phyloP scores from a whole-genome alignment of 2,329 filamentous ascomycete genomes.

The Dactylellina drechsleri region DNA sequence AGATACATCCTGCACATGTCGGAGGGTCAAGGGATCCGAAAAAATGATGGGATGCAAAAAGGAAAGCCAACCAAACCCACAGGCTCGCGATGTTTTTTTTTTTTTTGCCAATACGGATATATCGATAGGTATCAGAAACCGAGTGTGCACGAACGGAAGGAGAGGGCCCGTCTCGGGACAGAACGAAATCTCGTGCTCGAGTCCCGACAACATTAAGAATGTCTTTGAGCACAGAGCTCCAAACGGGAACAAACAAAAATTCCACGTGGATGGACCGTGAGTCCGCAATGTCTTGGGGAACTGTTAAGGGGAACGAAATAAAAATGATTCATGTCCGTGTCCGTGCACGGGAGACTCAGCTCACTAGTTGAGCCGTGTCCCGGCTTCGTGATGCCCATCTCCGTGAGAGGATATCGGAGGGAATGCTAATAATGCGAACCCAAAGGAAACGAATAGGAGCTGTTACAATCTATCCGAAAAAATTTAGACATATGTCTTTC shows the following conservation, averaged over 20 bases:
- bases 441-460: background rate
- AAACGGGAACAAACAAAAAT: slow-evolving; percentile 10
- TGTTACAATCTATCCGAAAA: background rate
- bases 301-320: background rate
- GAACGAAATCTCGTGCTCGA: background rate
- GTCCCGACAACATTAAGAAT: background rate
- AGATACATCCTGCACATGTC: slow-evolving; percentile 8
- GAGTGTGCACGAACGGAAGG: slow-evolving; percentile 6
- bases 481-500: background rate
- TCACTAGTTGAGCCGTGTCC: slow-evolving; percentile 14
- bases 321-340: slow-evolving; percentile 3
- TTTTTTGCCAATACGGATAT: slow-evolving; percentile 6
- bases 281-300: background rate
- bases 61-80: background rate
- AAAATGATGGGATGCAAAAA: background rate
- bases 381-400: slow-evolving; percentile 10
- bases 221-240: slow-evolving; percentile 17
- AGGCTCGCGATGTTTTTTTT: background rate
- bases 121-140: slow-evolving; percentile 11
- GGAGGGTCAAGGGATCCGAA: slow-evolving; percentile 8
- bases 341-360: slow-evolving; percentile 21
- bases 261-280: slow-evolving; percentile 32
- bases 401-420: slow-evolving; percentile 12
- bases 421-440: slow-evolving; percentile 6
- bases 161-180: slow-evolving; percentile 17